Conservation (phyloP, 2,329 filamentous ascomycete species). For the Iodosphaeria phyllophila region DNA sequence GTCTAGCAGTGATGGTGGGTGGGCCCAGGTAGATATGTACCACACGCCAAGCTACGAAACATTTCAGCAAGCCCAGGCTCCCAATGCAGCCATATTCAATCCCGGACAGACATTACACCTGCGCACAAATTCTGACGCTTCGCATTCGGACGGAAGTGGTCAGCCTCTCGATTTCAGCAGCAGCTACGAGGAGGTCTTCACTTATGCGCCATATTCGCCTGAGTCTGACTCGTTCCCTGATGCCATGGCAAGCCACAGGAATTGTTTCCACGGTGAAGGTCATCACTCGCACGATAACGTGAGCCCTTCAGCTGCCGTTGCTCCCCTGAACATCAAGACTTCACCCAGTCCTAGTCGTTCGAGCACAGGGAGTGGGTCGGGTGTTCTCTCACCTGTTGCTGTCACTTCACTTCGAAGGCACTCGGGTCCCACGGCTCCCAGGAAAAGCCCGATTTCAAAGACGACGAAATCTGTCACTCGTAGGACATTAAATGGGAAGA, state of each 20-base stretch:
- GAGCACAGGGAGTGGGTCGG: slow-evolving; percentile 40
- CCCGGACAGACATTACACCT: slow-evolving; percentile 80
- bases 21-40: slow-evolving; percentile 63
- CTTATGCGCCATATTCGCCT: slow-evolving; percentile 67
- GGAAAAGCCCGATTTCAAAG: slow-evolving; percentile 67
- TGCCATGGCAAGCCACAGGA: slow-evolving; percentile 37
- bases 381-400: slow-evolving; percentile 40
- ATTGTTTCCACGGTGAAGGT: slow-evolving; percentile 40
- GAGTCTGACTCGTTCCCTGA: slow-evolving; percentile 52
- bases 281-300: slow-evolving; percentile 35
- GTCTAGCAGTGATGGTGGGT: slow-evolving; percentile 72
- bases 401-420: slow-evolving; percentile 44
- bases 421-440: slow-evolving; percentile 46
- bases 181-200: slow-evolving; percentile 73
- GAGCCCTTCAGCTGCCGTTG: slow-evolving; percentile 48
- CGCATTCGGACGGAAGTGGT: slow-evolving; percentile 46
- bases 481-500: slow-evolving; percentile 60
- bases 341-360: slow-evolving; percentile 38
- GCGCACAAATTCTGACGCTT: slow-evolving; percentile 72
- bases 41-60: slow-evolving; percentile 28
- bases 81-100: slow-evolving; percentile 65
- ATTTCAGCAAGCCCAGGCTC: slow-evolving; percentile 29
- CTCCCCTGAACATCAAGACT: slow-evolving; percentile 52
- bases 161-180: slow-evolving; percentile 45
- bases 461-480: slow-evolving; percentile 69